These are phyloP conservation scores for Quercus bicolor DNA, from an alignment of 306 rosid genomes.

Conservation along the genomic window DNA sequence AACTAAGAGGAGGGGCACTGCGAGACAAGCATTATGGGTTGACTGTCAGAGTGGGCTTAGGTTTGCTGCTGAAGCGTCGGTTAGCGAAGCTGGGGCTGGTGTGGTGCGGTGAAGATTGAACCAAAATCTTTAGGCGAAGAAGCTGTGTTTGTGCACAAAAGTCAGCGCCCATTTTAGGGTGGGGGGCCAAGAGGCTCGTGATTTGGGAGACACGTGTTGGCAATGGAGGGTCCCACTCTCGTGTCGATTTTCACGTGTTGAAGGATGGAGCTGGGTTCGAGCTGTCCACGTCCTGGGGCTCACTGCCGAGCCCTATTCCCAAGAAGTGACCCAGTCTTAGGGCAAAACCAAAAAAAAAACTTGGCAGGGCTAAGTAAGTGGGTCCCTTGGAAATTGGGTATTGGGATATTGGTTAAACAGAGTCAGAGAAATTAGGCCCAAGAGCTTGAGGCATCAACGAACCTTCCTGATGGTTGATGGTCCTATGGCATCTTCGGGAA, in stretches of 20 bases:
- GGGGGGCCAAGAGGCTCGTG: neutral
- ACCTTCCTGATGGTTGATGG: no score
- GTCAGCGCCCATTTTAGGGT: constrained; percentile 33
- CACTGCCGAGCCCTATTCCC: neutral
- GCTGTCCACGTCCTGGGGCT: constrained; percentile 18
- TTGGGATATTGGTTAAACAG: neutral
- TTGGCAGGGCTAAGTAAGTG: neutral
- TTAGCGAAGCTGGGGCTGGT: constrained; percentile 32
- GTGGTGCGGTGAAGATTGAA: no score
- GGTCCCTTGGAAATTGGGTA: neutral
- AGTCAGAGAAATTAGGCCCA: no score
- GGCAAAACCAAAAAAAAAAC: neutral
- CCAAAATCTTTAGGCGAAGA: no score
- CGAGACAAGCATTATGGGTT: constrained; percentile 31
- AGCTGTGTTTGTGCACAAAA: neutral
- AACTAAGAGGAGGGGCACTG: neutral
- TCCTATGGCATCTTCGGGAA: no score
- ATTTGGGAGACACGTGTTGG: constrained; percentile 2
- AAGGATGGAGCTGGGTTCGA: constrained; percentile 2
- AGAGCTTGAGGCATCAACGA: no score
- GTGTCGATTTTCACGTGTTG: constrained; percentile 23
- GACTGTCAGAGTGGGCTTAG: constrained; percentile 46
- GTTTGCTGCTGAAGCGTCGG: constrained; percentile 42
- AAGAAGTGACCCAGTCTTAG: neutral
- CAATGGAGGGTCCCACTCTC: constrained; percentile 2